These are phyloP conservation scores for Oehlia diaphana DNA, from an alignment of 192 early-diverging fungal species.

Conservation along the genomic window DNA sequence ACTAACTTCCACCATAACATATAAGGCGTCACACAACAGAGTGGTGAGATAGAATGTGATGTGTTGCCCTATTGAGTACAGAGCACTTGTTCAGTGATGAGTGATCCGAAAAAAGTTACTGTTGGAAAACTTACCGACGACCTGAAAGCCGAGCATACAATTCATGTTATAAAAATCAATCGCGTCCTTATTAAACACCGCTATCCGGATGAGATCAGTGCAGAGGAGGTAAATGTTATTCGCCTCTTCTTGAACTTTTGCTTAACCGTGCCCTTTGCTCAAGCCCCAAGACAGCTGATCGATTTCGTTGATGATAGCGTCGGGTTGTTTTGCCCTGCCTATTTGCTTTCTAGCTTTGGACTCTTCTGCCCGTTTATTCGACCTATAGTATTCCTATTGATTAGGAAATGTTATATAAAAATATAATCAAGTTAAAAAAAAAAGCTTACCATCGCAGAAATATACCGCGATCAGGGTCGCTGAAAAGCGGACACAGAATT, in stretches of 20 bases:
- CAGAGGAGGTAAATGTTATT: not conserved
- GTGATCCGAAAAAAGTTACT: conserved; percentile 12
- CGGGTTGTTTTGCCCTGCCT: too few relatives aligned
- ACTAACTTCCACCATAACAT: conserved; percentile 11
- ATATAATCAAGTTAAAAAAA: conserved; percentile 31
- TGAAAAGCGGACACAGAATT: conserved; percentile 24
- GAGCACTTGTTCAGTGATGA: not conserved
- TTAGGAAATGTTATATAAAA: conserved; percentile 22
- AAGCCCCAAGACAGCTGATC: too few relatives aligned
- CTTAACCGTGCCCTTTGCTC: conserved; percentile 19
- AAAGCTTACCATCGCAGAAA: conserved; percentile 25
- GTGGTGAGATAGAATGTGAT: conserved; percentile 24
- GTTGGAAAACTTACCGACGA: conserved; percentile 13
- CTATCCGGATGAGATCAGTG: too few relatives aligned
- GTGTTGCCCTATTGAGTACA: not conserved
- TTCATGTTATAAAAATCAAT: conserved; percentile 16
- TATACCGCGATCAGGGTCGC: conserved; percentile 28
- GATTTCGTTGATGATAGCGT: too few relatives aligned
- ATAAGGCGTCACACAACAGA: not conserved
- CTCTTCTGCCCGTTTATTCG: not conserved
- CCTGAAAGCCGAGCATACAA: conserved; percentile 22
- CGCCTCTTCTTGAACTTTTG: conserved; percentile 27
- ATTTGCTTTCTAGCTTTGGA: conserved; percentile 14
- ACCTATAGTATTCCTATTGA: conserved; percentile 20
- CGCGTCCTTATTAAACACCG: too few relatives aligned